Evolutionary conservation across 176 grass and related monocot genomes (phyloP).

Genomic region (Poa annua): DNA sequence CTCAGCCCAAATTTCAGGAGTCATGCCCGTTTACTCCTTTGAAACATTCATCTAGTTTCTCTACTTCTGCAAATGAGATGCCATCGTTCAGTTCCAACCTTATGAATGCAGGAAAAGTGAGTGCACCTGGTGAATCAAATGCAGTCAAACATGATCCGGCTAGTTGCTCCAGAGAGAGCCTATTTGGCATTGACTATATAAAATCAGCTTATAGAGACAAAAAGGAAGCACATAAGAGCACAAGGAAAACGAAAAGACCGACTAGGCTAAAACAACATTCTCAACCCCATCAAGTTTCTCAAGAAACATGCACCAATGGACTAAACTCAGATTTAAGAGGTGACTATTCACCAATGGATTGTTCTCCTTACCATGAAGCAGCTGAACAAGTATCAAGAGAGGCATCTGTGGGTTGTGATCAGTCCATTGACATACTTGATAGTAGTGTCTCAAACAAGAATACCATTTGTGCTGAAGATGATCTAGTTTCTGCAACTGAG

Average conservation of each 20-base stretch:
- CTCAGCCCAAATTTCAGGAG: slow-evolving; percentile 39
- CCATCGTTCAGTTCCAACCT: slow-evolving; percentile 48
- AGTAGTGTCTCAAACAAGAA: slow-evolving; percentile 42
- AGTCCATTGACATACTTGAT: slow-evolving; percentile 27
- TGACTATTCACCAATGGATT: slow-evolving; percentile 92
- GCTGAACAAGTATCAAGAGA: slow-evolving; percentile 54
- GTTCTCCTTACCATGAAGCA: slow-evolving; percentile 63
- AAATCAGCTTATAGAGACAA: slow-evolving; percentile 60
- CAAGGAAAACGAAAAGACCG: slow-evolving; percentile 64
- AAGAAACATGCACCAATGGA: slow-evolving; percentile 43
- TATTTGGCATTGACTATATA: slow-evolving; percentile 59
- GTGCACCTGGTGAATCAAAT: slow-evolving; percentile 34
- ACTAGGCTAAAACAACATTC: slow-evolving; percentile 52
- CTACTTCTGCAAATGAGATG: slow-evolving; percentile 38
- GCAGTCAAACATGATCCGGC: slow-evolving; percentile 42
- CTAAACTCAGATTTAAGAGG: slow-evolving; percentile 44
- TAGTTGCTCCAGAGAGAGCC: slow-evolving; percentile 57
- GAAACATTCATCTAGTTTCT: slow-evolving; percentile 37
- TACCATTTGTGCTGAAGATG: slow-evolving; percentile 47
- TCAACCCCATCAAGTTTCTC: slow-evolving; percentile 43
- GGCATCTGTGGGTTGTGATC: slow-evolving; percentile 42
- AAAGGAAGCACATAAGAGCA: slow-evolving; percentile 56
- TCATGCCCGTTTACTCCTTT: slow-evolving; percentile 30
- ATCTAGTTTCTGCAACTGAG: slow-evolving; percentile 62
- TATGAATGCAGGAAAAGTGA: slow-evolving; percentile 28